phyloP scores from a whole-genome alignment of 176 grass and related monocot genomes.

The Puya raimondii region DNA sequence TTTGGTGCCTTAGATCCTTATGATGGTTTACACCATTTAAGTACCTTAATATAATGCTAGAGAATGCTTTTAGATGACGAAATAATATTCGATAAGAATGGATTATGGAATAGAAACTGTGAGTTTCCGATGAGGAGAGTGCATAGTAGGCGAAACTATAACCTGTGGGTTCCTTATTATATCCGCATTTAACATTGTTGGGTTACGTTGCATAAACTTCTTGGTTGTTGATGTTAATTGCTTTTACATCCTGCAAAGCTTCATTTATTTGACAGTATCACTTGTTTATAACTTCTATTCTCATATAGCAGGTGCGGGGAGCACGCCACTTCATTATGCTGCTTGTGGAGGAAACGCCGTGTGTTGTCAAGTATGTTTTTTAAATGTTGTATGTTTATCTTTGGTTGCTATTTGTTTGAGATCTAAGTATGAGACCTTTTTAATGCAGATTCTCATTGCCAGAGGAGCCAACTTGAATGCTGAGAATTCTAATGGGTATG shows the following conservation, averaged over 20 bases:
- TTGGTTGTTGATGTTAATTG: background rate
- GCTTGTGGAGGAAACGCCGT: constrained; percentile 88
- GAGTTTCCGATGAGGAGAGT: background rate
- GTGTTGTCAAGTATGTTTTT: constrained; percentile 80
- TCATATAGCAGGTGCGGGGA: constrained; percentile 63
- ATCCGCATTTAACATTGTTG: background rate
- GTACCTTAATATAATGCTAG: too few species aligned
- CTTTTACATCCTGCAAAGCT: background rate
- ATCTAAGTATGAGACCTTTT: constrained; percentile 11
- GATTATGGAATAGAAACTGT: background rate
- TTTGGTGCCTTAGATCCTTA: too few species aligned
- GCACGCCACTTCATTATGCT: constrained; percentile 92
- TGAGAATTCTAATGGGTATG: constrained; percentile 65
- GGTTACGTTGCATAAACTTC: background rate
- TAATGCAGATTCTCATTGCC: constrained; percentile 75
- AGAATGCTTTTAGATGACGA: too few species aligned
- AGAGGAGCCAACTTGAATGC: constrained; percentile 56
- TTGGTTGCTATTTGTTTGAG: constrained; percentile 13
- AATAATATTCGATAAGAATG: background rate
- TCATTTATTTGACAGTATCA: constrained; percentile 1
- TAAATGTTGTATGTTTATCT: background rate
- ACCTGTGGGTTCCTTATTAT: background rate
- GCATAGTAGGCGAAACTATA: background rate
- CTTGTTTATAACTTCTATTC: constrained; percentile 2
- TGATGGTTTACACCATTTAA: too few species aligned